Evolutionary conservation across 78 protist species (phyloP), one percentile per base, ranked within the genome.

Genomic region (Planoprotostelium fungivorum): DNA sequence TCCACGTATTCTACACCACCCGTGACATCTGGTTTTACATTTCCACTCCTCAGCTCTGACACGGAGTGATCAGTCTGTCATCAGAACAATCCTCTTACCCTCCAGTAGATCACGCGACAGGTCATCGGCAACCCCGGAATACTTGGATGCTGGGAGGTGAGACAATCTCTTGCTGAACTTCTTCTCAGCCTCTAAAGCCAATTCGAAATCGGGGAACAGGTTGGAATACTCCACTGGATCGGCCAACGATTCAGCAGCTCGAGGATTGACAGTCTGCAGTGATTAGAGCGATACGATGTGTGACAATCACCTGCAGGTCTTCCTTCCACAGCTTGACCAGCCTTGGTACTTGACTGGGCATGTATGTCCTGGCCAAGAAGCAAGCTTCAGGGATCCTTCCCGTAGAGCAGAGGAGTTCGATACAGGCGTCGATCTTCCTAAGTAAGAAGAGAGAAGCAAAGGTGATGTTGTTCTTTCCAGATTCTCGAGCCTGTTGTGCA

Each of bases 291-390:
- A 25, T 51, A 16, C 73, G 73, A 51, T 25, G 16, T 51, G 5
- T 51, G 16, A 51, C 16, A 5, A 25, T 51, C 73, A 51, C n/a
- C 87, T 89, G 87, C 28, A 93, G 85, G 36, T 37, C 63, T 83
- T 88, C 92, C 37, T 51, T 63, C 95, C 95, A 93, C 37, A 63
- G 88, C 84, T 87, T 88, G 0, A 93, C 93, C 51, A 90, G 63
- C 10, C 83, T 83, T 1, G 95, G 86, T 1, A 93, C 38, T 35
- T 83, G 39, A 0, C 92, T 89, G 39, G 96, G 97, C 1, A 38
- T 1, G 87, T 98, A 98, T 16, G 99, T 97, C 83, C 98, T 95
- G 1, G 99, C 96, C 85, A 97, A 91, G 93, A 98, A 95, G 35
- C 97, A 96, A 0, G 99, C 99, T 83, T 97, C 98, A 35, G 99